Percentiles rank a stretch among this genome's conserved stretches.
phyloP scores from a whole-genome alignment of 495 filamentous ascomycete genomes.

The Evernia prunastri region DNA sequence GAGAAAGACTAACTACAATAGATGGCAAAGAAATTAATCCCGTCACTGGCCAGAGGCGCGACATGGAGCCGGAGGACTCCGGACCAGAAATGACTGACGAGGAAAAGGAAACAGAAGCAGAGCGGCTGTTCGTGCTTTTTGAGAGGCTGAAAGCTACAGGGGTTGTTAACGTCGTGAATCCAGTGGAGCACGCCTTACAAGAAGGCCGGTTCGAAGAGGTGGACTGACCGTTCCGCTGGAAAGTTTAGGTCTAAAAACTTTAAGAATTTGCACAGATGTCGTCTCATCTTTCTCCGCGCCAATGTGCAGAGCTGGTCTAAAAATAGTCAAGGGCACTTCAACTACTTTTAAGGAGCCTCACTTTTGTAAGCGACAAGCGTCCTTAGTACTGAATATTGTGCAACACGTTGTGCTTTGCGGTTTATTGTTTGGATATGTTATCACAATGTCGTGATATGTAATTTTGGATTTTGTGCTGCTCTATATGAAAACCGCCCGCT shows the following conservation, averaged over 20 bases:
- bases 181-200: constrained; percentile 65
- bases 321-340: not conserved
- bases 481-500: not conserved
- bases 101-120: constrained; percentile 90
- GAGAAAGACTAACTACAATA: constrained; percentile 22
- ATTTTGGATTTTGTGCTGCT: not conserved
- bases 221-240: constrained; percentile 6
- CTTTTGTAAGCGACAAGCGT: not conserved
- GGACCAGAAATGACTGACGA: constrained; percentile 74
- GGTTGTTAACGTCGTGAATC: constrained; percentile 77
- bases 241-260: no score
- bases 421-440: not conserved
- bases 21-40: constrained; percentile 61
- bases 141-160: constrained; percentile 85
- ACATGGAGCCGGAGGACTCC: constrained; percentile 52
- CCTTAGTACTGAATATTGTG: not conserved
- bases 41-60: constrained; percentile 79
- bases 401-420: not conserved
- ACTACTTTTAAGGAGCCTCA: no score
- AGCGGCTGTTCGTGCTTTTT: constrained; percentile 89
- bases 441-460: not conserved
- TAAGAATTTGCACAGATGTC: not conserved
- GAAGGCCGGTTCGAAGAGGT: constrained; percentile 78
- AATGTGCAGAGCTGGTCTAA: not conserved
- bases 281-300: not conserved